Percentiles rank a stretch among this genome's conserved stretches.
Evolutionary conservation across 352 stramenopile species (phyloP).

Genomic region (Peronospora tabacina): DNA sequence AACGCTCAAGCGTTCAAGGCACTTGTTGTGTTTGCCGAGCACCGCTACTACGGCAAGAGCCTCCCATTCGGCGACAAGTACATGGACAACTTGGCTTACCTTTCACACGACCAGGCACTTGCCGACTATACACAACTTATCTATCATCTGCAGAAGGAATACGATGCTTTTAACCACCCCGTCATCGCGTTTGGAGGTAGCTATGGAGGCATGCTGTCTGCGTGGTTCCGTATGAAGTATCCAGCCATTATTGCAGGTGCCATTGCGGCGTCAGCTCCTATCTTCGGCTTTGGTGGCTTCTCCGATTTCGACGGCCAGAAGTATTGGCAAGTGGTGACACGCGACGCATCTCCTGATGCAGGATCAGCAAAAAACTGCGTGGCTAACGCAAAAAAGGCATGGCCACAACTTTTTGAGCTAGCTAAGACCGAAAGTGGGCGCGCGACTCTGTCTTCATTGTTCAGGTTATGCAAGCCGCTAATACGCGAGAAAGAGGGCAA

Average conservation of each 20-base stretch:
- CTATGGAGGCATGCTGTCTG: constrained; percentile 93
- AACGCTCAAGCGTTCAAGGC: constrained; percentile 84
- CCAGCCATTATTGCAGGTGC: constrained; percentile 85
- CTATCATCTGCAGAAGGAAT: constrained; percentile 69
- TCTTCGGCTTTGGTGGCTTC: constrained; percentile 84
- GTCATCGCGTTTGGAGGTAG: constrained; percentile 93
- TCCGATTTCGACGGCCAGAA: constrained; percentile 51
- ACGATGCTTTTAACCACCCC: constrained; percentile 58
- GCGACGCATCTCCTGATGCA: constrained; percentile 55
- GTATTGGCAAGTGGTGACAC: constrained; percentile 83
- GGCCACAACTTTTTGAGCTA: constrained; percentile 65
- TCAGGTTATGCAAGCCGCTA: constrained; percentile 63
- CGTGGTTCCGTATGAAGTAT: constrained; percentile 95
- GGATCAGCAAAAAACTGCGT: constrained; percentile 73
- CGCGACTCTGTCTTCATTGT: constrained; percentile 45
- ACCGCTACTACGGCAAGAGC: constrained; percentile 93
- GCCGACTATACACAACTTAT: constrained; percentile 90
- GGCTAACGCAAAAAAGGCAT: constrained; percentile 76
- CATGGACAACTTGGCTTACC: constrained; percentile 71
- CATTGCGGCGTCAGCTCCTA: constrained; percentile 91
- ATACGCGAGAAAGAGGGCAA: constrained; percentile 36
- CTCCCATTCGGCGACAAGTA: constrained; percentile 69
- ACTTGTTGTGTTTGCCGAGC: constrained; percentile 91
- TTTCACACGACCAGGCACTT: constrained; percentile 89
- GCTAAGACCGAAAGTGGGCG: constrained; percentile 52